phyloP scores from a whole-genome alignment of 179 eudicot genomes.

The Kewa caespitosa region DNA sequence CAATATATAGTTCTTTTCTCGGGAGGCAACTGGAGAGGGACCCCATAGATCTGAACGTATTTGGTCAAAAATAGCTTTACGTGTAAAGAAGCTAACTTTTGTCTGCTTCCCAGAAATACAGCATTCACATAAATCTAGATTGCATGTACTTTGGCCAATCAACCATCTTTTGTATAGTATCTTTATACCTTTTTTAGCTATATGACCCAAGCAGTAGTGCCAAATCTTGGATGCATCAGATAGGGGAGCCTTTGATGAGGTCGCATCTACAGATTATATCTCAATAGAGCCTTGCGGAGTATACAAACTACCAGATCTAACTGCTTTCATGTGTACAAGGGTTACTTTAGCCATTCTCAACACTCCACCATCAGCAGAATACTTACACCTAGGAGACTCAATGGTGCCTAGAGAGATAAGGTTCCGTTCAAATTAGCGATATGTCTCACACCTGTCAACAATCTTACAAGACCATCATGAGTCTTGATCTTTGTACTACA shows the following conservation, averaged over 20 bases:
- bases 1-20: too few species aligned
- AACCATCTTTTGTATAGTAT: background rate
- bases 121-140: background rate
- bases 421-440: background rate
- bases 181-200: too few species aligned
- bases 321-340: background rate
- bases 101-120: too few species aligned
- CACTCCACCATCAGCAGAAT: background rate
- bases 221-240: too few species aligned
- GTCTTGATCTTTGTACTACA: background rate
- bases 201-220: background rate
- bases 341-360: background rate
- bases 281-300: background rate
- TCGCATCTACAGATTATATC: background rate
- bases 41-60: background rate
- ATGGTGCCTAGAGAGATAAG: background rate
- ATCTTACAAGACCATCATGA: background rate
- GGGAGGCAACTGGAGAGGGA: background rate
- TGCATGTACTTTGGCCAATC: background rate
- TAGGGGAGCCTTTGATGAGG: too few species aligned
- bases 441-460: background rate
- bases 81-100: too few species aligned
- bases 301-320: background rate
- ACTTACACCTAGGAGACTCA: background rate
- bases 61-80: too few species aligned